phyloP scores from a whole-genome alignment of 805 yeast genomes.

The Clavispora fructus region DNA sequence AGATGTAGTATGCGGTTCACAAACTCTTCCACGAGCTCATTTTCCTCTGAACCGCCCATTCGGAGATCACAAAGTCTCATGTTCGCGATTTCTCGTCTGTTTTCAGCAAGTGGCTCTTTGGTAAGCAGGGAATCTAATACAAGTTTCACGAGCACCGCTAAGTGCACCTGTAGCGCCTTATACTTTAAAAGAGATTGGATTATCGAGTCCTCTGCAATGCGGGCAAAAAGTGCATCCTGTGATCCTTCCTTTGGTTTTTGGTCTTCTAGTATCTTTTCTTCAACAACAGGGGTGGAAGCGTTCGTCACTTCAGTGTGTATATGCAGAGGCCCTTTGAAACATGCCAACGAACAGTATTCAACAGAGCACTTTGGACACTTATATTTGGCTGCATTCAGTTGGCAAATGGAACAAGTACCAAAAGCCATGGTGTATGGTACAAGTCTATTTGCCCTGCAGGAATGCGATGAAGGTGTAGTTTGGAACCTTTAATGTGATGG shows the following conservation, averaged over 20 bases:
- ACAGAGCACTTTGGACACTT: constrained; percentile 50
- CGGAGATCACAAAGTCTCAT: constrained; percentile 58
- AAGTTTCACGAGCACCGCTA: constrained; percentile 44
- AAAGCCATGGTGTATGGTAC: constrained; percentile 7
- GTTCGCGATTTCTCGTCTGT: constrained; percentile 54
- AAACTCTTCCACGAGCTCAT: constrained; percentile 68
- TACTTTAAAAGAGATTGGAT: constrained; percentile 44
- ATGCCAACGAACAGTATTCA: constrained; percentile 52
- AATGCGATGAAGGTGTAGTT: not conserved
- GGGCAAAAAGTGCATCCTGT: not conserved
- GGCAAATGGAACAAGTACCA: constrained; percentile 37
- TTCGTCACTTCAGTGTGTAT: constrained; percentile 13
- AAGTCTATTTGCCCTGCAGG: not conserved
- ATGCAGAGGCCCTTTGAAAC: constrained; percentile 50
- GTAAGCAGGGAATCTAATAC: constrained; percentile 42
- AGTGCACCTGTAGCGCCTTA: constrained; percentile 53
- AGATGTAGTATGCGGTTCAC: constrained; percentile 36
- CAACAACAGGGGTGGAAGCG: not conserved
- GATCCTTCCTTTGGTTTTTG: not conserved
- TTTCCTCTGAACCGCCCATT: constrained; percentile 59
- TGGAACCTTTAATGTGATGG: no score
- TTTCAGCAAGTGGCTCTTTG: constrained; percentile 48
- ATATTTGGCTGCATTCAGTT: constrained; percentile 38
- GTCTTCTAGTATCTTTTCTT: not conserved
- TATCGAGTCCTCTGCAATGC: constrained; percentile 32